Evolutionary conservation across 164 flowering plant genomes (phyloP), one percentile per base, ranked within the genome.

Genomic region (Litsea cubeba): DNA sequence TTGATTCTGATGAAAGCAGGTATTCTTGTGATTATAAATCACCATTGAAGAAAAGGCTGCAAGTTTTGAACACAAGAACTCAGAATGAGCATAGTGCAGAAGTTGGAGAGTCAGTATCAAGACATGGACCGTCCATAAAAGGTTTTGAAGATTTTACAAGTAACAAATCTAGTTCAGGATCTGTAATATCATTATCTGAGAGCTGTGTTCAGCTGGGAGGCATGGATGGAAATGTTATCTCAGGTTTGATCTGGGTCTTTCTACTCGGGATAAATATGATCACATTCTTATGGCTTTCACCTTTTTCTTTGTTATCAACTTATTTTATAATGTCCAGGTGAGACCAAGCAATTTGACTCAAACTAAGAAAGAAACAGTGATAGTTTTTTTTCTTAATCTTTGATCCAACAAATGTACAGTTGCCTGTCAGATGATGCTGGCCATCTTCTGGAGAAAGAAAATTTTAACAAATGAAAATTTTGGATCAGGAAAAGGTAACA

Each of bases 91-190:
- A 85, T 46, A 78, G 50, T 72, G 49, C 66, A 30, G 81, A 73
- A 50, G 75, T 71, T 73, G 83, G 77, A 71, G 78, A 81, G 22
- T 65, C 71, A 65, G 22, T 72, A 28, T 69, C 85, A 12, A 87
- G 83, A 46, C 76, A 79, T 77, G 78, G 71, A 57, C 83, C 80
- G 18, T 85, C 86, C 50, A 81, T 66, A 28, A 91, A 83, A 83
- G 79, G 64, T 62, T 26, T 82, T 12, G 97, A 92, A 74, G 99
- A 94, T 73, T 97, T 92, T 76, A 77, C 83, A 50, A 90, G 97
- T 74, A 91, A 89, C 73, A 79, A 93, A 76, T 96, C 99, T 32
- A 92, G 98, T 82, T 94, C 95, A 46, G 99, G 97, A 8, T 96
- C 99, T 5, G 96, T 91, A 24, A 81, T 91, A 70, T 96, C 98